These are phyloP conservation scores for Leccinum pellstonianum DNA, from an alignment of 768 basidiomycete species.

Conservation along the genomic window DNA sequence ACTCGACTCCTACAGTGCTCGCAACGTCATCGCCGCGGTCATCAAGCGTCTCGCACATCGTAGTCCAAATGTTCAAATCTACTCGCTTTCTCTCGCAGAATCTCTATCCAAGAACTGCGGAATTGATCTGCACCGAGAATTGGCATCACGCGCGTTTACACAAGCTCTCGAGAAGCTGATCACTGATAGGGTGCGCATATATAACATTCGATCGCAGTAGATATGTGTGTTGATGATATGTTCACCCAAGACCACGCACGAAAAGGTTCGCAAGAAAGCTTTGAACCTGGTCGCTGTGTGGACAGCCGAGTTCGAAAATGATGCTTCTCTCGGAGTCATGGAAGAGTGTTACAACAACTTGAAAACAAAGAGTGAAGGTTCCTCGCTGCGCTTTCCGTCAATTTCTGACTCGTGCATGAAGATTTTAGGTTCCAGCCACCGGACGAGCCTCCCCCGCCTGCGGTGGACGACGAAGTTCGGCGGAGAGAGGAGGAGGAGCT, in stretches of 20 bases:
- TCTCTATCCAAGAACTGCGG: constrained; percentile 91
- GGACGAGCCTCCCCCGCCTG: constrained; percentile 62
- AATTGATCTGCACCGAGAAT: constrained; percentile 75
- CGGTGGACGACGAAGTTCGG: constrained; percentile 75
- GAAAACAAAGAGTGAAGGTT: constrained; percentile 71
- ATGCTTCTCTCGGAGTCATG: constrained; percentile 84
- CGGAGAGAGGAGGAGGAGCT: constrained; percentile 93
- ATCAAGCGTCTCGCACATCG: constrained; percentile 91
- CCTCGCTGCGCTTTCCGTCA: not conserved
- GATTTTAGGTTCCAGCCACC: constrained; percentile 71
- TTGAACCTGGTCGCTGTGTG: constrained; percentile 75
- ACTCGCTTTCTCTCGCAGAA: constrained; percentile 84
- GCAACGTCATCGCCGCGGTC: constrained; percentile 77
- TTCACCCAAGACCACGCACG: constrained; percentile 74
- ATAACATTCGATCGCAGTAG: not conserved
- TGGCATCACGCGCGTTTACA: constrained; percentile 89
- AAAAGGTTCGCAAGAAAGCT: constrained; percentile 79
- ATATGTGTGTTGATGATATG: constrained; percentile 11
- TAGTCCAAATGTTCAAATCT: constrained; percentile 95
- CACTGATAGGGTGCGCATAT: constrained; percentile 71
- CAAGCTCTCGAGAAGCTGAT: constrained; percentile 83
- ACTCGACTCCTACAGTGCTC: constrained; percentile 58
- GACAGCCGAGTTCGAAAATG: constrained; percentile 80
- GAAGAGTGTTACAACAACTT: constrained; percentile 82
- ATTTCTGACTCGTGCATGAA: constrained; percentile 30